phyloP scores from a whole-genome alignment of 208 protist genomes.

The Crithidia thermophila region DNA sequence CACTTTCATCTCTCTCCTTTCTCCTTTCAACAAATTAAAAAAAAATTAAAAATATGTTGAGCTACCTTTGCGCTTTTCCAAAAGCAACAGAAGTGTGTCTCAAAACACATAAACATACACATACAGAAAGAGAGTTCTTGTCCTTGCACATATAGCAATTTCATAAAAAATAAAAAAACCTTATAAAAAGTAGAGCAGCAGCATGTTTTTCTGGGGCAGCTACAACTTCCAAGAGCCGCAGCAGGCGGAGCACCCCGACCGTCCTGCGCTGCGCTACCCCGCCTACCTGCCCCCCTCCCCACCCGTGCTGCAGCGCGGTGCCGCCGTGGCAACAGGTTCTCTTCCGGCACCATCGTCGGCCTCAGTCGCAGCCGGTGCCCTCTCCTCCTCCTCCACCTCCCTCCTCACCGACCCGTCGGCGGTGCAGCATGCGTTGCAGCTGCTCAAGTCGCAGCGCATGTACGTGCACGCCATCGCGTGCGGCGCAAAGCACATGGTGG shows the following conservation, averaged over 20 bases:
- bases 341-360: background rate
- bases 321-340: background rate
- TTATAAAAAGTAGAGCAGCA: background rate
- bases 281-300: constrained; percentile 68
- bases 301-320: constrained; percentile 20
- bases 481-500: constrained; percentile 65
- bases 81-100: too few species aligned
- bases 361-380: background rate
- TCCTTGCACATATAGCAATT: background rate
- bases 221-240: constrained; percentile 79
- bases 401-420: constrained; percentile 14
- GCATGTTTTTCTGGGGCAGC: constrained; percentile 89
- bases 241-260: constrained; percentile 41
- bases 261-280: constrained; percentile 63
- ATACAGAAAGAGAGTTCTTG: background rate
- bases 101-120: background rate
- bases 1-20: too few species aligned
- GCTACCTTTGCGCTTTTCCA: too few species aligned
- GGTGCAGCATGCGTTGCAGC: constrained; percentile 18
- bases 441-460: constrained; percentile 28
- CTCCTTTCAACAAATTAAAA: too few species aligned
- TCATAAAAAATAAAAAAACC: background rate
- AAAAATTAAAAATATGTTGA: too few species aligned
- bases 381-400: constrained; percentile 7
- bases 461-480: constrained; percentile 47